Evolutionary conservation across 768 basidiomycete species (phyloP).

Genomic region (Exsudoporus frostii): DNA sequence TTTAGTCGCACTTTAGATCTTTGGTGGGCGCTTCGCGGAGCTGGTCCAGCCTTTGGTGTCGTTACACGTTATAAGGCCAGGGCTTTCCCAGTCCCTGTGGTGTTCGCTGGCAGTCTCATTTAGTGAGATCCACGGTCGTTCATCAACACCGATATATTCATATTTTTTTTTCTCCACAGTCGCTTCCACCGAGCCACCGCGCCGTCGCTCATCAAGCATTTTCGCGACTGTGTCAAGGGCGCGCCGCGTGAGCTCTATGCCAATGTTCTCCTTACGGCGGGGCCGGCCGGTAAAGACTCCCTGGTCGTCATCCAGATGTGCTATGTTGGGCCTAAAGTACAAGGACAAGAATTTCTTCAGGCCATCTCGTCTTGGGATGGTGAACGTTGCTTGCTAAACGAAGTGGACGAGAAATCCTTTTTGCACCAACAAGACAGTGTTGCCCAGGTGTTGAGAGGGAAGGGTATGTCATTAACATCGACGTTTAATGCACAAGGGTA

Average conservation of each 20-base stretch:
- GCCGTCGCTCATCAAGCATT: slow-evolving; percentile 84
- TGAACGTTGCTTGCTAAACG: slow-evolving; percentile 80
- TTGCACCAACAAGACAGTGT: slow-evolving; percentile 89
- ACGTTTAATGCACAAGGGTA: neutral
- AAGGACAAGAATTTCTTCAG: slow-evolving; percentile 73
- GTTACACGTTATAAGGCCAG: slow-evolving; percentile 87
- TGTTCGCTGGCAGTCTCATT: slow-evolving; percentile 89
- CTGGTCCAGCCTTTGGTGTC: slow-evolving; percentile 79
- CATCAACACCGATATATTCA: neutral
- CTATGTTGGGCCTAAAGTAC: slow-evolving; percentile 73
- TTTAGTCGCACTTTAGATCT: slow-evolving; percentile 49
- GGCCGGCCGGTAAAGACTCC: slow-evolving; percentile 78
- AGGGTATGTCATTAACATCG: slow-evolving; percentile 44
- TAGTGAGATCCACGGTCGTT: slow-evolving; percentile 54
- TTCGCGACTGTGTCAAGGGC: slow-evolving; percentile 89
- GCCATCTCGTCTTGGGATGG: slow-evolving; percentile 90
- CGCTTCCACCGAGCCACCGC: slow-evolving; percentile 87
- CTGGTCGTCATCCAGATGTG: slow-evolving; percentile 92
- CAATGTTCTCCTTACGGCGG: slow-evolving; percentile 87
- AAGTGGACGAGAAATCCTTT: slow-evolving; percentile 88
- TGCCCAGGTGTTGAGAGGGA: slow-evolving; percentile 83
- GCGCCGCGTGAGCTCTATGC: slow-evolving; percentile 87
- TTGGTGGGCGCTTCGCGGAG: slow-evolving; percentile 86
- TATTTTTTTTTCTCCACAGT: slow-evolving; percentile 39
- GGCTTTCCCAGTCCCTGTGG: slow-evolving; percentile 85